These are phyloP conservation scores for Boletus edulis DNA, from an alignment of 768 basidiomycete species.

Conservation along the genomic window DNA sequence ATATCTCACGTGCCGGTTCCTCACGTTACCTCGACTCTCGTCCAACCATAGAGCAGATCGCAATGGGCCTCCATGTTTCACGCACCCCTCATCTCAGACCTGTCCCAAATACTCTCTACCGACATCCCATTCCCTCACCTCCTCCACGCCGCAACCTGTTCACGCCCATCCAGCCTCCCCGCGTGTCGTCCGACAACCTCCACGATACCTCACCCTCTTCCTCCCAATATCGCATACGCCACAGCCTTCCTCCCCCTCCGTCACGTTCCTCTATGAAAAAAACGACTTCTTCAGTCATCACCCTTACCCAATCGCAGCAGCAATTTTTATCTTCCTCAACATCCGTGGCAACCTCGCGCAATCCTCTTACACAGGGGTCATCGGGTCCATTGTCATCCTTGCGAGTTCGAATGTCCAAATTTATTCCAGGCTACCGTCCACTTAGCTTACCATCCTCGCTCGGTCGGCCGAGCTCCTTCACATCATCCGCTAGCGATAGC, in stretches of 20 bases:
- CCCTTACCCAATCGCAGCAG: conserved; percentile 21
- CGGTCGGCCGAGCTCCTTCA: conserved; percentile 28
- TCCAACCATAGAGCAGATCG: conserved; percentile 73
- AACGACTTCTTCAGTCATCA: conserved; percentile 28
- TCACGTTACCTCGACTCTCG: conserved; percentile 43
- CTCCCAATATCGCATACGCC: conserved; percentile 20
- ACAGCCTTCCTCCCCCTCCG: conserved; percentile 52
- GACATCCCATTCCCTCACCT: conserved; percentile 17
- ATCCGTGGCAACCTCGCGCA: conserved; percentile 37
- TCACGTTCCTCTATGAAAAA: conserved; percentile 67
- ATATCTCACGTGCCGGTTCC: conserved; percentile 34
- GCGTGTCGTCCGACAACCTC: conserved; percentile 20
- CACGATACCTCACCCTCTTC: conserved; percentile 22
- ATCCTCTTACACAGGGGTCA: conserved; percentile 23
- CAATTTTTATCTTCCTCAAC: conserved; percentile 20
- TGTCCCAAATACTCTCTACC: conserved; percentile 17
- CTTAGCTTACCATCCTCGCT: conserved; percentile 36
- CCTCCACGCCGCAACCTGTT: conserved; percentile 19
- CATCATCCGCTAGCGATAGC: conserved; percentile 33
- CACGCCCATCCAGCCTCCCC: conserved; percentile 27
- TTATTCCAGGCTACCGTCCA: conserved; percentile 45
- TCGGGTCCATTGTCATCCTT: conserved; percentile 36
- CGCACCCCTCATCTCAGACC: conserved; percentile 70
- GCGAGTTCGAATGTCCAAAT: conserved; percentile 51
- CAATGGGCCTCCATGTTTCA: conserved; percentile 77